Percentiles rank a stretch among this genome's conserved stretches.
Evolutionary conservation across 2,329 filamentous ascomycete species (phyloP).

Genomic region (Lecanicillium sp.): DNA sequence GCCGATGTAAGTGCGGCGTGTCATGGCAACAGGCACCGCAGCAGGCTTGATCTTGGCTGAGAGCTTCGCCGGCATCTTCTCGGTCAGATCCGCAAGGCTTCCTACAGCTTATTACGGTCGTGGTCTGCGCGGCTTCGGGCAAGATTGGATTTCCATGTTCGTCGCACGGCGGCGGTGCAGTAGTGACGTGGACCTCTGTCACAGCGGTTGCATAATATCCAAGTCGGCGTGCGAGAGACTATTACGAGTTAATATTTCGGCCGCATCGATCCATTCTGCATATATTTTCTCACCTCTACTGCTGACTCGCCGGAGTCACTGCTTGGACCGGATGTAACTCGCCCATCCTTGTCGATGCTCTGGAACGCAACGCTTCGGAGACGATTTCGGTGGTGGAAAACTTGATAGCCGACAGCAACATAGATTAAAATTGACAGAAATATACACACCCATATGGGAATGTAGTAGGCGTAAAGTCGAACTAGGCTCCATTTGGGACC

Average conservation of each 20-base stretch:
- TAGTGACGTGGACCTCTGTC: constrained; percentile 40
- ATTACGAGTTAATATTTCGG: neutral
- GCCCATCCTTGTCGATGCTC: constrained; percentile 15
- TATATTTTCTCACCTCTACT: constrained; percentile 22
- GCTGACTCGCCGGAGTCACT: constrained; percentile 22
- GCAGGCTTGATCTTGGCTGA: constrained; percentile 16
- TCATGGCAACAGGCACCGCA: constrained; percentile 2
- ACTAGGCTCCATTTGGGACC: constrained; percentile 42
- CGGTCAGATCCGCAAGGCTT: neutral
- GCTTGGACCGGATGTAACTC: constrained; percentile 14
- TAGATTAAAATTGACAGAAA: constrained; percentile 46
- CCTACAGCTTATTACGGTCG: constrained; percentile 1
- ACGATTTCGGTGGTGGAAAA: constrained; percentile 50
- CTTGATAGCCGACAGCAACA: constrained; percentile 47
- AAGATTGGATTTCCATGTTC: constrained; percentile 3
- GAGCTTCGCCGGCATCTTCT: no score
- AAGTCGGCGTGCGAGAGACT: constrained; percentile 9
- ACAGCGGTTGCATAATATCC: constrained; percentile 38
- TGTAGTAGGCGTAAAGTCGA: constrained; percentile 51
- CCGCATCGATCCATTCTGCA: no score
- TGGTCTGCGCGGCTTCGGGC: neutral
- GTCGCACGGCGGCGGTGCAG: constrained; percentile 11
- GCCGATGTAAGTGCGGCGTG: constrained; percentile 12
- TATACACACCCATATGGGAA: constrained; percentile 53
- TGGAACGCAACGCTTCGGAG: constrained; percentile 34